Conservation (phyloP, 2,329 filamentous ascomycete species). For the Colletotrichum sp. region DNA sequence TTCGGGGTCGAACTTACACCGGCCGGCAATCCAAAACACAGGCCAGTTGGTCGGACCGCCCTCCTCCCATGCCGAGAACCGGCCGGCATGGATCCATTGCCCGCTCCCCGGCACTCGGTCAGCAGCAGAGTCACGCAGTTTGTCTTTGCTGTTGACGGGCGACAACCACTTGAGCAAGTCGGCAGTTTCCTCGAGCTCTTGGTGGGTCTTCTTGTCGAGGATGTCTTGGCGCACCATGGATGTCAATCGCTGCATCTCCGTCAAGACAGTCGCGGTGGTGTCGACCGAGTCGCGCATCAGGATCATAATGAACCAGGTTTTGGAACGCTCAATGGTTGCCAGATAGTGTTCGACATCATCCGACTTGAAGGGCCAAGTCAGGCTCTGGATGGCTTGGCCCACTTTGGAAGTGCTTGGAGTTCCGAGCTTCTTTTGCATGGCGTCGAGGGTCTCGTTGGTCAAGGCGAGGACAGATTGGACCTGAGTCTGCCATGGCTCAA, state of each 20-base stretch:
- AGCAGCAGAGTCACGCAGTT: conserved; percentile 11
- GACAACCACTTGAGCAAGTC: conserved; percentile 24
- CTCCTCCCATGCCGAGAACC: conserved; percentile 22
- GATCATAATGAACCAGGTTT: conserved; percentile 30
- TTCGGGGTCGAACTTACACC: conserved; percentile 23
- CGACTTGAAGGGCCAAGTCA: conserved; percentile 26
- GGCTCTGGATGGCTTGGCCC: conserved; percentile 12
- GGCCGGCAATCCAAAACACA: conserved; percentile 28
- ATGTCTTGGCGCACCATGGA: conserved; percentile 26
- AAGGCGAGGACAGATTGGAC: conserved; percentile 22
- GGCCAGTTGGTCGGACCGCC: conserved; percentile 11
- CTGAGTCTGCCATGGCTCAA: conserved; percentile 1
- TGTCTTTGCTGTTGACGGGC: conserved; percentile 22
- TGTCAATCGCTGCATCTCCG: conserved; percentile 25
- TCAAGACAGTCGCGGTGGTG: conserved; percentile 20
- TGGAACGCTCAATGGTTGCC: conserved; percentile 25
- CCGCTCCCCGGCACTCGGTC: conserved; percentile 25
- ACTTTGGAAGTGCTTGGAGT: conserved; percentile 16
- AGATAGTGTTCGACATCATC: conserved; percentile 25
- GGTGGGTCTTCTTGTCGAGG: conserved; percentile 14
- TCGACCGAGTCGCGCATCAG: conserved; percentile 26
- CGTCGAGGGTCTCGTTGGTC: conserved; percentile 26
- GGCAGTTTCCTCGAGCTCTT: conserved; percentile 21
- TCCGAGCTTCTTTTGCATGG: conserved; percentile 20
- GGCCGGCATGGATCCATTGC: conserved; percentile 23